These are phyloP conservation scores for Croton setiger DNA, from an alignment of 441 rosid genomes.

Conservation along the genomic window DNA sequence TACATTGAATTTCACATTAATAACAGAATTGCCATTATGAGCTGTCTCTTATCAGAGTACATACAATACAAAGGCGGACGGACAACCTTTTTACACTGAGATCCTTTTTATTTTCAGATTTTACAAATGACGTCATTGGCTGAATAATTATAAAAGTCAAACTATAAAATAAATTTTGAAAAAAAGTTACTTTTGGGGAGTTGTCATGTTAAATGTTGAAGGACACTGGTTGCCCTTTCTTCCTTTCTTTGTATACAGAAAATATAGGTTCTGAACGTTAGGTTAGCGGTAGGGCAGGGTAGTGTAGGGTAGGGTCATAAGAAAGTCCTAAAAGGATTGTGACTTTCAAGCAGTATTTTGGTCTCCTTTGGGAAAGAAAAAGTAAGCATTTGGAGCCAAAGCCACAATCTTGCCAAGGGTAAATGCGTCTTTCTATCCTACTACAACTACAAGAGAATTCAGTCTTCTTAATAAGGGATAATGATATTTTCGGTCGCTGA, in stretches of 20 bases:
- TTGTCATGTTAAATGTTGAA: not conserved
- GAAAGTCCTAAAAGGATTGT: not conserved
- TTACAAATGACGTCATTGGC: constrained; percentile 18
- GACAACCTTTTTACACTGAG: not conserved
- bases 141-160: constrained; percentile 17
- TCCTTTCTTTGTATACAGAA: not conserved
- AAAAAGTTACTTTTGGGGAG: not conserved
- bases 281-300: too few species aligned
- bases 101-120: not conserved
- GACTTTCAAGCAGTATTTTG: not conserved
- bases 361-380: not conserved
- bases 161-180: not conserved
- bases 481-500: too few species aligned
- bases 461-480: too few species aligned
- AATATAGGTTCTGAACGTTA: not conserved
- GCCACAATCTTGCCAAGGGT: too few species aligned
- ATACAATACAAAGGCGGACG: too few species aligned
- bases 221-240: not conserved
- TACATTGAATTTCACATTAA: constrained; percentile 1
- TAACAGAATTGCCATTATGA: constrained; percentile 25
- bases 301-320: not conserved
- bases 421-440: too few species aligned
- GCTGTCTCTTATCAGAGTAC: constrained; percentile 7
- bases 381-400: not conserved
- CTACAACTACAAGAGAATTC: too few species aligned